phyloP scores from a whole-genome alignment of 139 green algal species.

The Chlorella sp. region DNA sequence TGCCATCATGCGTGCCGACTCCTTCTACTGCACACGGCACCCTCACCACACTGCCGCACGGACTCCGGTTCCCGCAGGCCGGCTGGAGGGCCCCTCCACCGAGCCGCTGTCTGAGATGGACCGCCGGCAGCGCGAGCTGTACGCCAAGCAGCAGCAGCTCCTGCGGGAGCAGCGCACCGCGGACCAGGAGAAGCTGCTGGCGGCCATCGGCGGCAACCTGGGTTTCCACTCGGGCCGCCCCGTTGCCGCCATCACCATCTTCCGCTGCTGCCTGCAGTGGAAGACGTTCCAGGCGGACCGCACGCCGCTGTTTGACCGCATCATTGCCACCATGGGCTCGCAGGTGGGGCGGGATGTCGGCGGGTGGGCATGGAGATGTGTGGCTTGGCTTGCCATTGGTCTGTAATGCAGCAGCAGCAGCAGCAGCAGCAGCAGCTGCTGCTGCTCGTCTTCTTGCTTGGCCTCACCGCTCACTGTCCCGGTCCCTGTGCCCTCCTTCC shows the following conservation, averaged over 20 bases:
- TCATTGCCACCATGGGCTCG: conserved; percentile 89
- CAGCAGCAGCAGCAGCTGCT: background rate
- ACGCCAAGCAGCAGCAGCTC: conserved; percentile 87
- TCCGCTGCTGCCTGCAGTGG: conserved; percentile 92
- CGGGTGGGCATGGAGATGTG: background rate
- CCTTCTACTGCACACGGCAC: no score
- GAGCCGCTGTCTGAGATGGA: conserved; percentile 73
- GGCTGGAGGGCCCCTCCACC: background rate
- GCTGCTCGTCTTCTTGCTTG: background rate
- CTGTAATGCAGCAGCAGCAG: no score
- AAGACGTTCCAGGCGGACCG: conserved; percentile 91
- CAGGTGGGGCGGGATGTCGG: conserved; percentile 55
- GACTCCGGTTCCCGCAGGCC: background rate
- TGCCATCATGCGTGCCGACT: no score
- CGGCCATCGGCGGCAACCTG: conserved; percentile 65
- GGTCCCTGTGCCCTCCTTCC: no score
- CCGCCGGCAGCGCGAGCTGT: conserved; percentile 77
- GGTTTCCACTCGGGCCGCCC: conserved; percentile 88
- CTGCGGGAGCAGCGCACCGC: conserved; percentile 80
- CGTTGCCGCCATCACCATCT: conserved; percentile 89
- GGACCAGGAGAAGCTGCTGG: conserved; percentile 90
- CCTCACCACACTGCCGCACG: no score
- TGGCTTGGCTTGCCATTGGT: background rate
- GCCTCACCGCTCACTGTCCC: background rate
- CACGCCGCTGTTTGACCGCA: conserved; percentile 95